Conservation (phyloP, 805 yeast genomes). For the Saturnispora zaruensis region DNA sequence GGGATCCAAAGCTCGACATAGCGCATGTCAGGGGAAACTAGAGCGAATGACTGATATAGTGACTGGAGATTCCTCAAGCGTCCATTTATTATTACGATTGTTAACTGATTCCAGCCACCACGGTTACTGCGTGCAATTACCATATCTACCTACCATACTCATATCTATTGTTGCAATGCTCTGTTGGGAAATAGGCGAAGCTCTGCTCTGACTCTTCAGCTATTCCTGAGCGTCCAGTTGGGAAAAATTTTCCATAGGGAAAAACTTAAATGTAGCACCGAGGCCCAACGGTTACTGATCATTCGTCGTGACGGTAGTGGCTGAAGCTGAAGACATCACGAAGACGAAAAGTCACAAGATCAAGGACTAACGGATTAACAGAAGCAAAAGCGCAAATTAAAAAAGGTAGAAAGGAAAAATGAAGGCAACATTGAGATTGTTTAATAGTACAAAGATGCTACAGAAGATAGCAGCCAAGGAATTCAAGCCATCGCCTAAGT, state of each 20-base stretch:
- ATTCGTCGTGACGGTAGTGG: not conserved
- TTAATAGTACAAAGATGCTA: constrained; percentile 6
- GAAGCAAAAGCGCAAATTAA: not conserved
- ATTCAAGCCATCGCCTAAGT: constrained; percentile 27
- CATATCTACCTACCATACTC: not conserved
- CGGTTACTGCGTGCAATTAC: not conserved
- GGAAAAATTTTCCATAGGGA: not conserved
- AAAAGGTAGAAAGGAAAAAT: not conserved
- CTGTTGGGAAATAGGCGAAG: not conserved
- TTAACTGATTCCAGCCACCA: no score
- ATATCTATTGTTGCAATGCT: not conserved
- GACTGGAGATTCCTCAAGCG: not conserved
- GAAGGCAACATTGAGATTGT: constrained; percentile 5
- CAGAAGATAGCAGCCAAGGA: constrained; percentile 9
- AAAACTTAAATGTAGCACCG: not conserved
- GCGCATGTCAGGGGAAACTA: not conserved
- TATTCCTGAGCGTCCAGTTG: not conserved
- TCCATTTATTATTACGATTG: not conserved
- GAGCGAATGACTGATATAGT: not conserved
- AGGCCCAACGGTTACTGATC: not conserved
- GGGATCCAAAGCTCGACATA: not conserved
- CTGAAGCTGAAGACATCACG: not conserved
- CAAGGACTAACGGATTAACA: not conserved
- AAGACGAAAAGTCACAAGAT: not conserved
- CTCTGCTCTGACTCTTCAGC: not conserved